phyloP scores from a whole-genome alignment of 1,284 basidiomycete genomes.

The Tranzscheliella williamsii region DNA sequence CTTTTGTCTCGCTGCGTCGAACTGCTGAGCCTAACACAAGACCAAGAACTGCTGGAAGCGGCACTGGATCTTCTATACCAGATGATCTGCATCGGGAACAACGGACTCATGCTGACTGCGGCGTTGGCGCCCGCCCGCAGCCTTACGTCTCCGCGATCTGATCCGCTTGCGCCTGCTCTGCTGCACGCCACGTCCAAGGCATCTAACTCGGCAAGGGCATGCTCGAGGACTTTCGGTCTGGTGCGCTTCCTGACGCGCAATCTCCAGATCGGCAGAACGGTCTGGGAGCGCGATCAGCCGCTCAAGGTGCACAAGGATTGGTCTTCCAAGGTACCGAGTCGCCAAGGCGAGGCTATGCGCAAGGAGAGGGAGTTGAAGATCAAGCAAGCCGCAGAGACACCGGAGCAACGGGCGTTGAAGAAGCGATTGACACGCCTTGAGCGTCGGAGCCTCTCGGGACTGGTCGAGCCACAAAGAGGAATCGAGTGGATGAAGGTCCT shows the following conservation, averaged over 20 bases:
- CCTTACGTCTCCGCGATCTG: not conserved
- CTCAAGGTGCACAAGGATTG: conserved; percentile 27
- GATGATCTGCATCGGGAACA: conserved; percentile 46
- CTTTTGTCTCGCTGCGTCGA: conserved; percentile 47
- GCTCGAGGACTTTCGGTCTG: conserved; percentile 5
- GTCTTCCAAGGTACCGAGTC: conserved; percentile 14
- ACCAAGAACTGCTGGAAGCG: conserved; percentile 52
- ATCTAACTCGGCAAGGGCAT: not conserved
- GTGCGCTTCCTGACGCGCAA: conserved; percentile 43
- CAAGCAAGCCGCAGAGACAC: conserved; percentile 21
- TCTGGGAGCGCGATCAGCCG: conserved; percentile 44
- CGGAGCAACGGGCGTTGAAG: conserved; percentile 30
- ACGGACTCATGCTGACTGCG: conserved; percentile 41
- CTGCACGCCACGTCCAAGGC: not conserved
- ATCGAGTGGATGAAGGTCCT: conserved; percentile 70
- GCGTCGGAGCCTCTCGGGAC: conserved; percentile 16
- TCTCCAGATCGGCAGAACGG: conserved; percentile 38
- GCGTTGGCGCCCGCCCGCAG: not conserved
- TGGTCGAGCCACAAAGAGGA: conserved; percentile 50
- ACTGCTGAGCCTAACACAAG: conserved; percentile 48
- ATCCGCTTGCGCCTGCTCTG: not conserved
- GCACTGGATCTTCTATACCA: conserved; percentile 55
- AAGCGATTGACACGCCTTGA: conserved; percentile 38
- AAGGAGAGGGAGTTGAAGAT: conserved; percentile 29
- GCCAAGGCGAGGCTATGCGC: conserved; percentile 8